These are phyloP conservation scores for Botryotinia narcissicola DNA, from an alignment of 2,329 filamentous ascomycete species.

Conservation along the genomic window DNA sequence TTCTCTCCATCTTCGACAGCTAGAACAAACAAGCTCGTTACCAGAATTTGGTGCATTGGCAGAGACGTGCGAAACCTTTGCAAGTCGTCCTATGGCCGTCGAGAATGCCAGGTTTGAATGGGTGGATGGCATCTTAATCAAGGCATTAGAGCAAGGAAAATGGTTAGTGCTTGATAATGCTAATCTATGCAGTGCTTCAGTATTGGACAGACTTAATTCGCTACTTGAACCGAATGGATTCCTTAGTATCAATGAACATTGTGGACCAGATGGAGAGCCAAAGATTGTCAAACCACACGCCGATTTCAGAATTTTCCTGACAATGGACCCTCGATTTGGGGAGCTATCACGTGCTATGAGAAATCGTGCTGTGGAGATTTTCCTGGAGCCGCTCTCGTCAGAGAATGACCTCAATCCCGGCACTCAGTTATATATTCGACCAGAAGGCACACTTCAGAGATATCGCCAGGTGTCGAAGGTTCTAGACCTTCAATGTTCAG, in stretches of 20 bases:
- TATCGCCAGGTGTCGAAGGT: constrained; percentile 31
- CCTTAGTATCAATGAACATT: constrained; percentile 91
- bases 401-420: not conserved
- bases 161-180: constrained; percentile 98
- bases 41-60: constrained; percentile 33
- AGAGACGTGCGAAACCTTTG: constrained; percentile 40
- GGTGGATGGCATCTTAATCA: constrained; percentile 89
- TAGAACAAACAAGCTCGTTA: constrained; percentile 44
- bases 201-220: constrained; percentile 91
- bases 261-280: constrained; percentile 75
- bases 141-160: constrained; percentile 78
- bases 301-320: constrained; percentile 89
- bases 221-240: constrained; percentile 86
- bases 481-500: constrained; percentile 19
- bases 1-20: constrained; percentile 37
- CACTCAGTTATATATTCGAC: constrained; percentile 5
- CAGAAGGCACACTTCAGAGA: constrained; percentile 35
- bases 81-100: constrained; percentile 54
- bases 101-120: constrained; percentile 87
- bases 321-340: constrained; percentile 86
- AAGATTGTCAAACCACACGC: constrained; percentile 78
- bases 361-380: constrained; percentile 90
- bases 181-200: constrained; percentile 92
- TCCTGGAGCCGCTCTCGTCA: constrained; percentile 51
- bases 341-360: constrained; percentile 96